A percentile compares a stretch with the other conserved stretches of the same genome.
These are phyloP conservation scores for Leccinum proximum DNA, from an alignment of 1,284 basidiomycete species.

Conservation along the genomic window DNA sequence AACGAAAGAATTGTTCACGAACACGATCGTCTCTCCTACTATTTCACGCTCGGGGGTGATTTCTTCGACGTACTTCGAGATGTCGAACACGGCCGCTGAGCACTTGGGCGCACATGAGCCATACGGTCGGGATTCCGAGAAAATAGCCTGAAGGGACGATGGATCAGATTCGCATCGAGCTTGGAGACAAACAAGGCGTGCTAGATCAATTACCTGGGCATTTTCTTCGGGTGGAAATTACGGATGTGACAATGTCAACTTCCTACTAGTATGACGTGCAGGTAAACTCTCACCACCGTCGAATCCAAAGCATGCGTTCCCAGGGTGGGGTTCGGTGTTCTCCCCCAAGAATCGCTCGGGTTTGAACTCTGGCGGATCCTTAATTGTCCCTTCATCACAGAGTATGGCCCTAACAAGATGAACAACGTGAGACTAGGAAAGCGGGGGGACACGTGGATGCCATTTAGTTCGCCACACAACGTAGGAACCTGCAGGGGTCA, in stretches of 20 bases:
- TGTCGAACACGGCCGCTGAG: slow-evolving; percentile 16
- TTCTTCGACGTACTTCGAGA: slow-evolving; percentile 18
- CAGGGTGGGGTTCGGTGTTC: slow-evolving; percentile 45
- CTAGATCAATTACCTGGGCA: slow-evolving; percentile 13
- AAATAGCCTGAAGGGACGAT: slow-evolving; percentile 13
- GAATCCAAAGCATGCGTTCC: slow-evolving; percentile 48
- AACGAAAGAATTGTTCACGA: not conserved
- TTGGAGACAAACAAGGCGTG: not conserved
- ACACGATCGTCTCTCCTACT: slow-evolving; percentile 18
- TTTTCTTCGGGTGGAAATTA: not conserved
- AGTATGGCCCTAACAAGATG: slow-evolving; percentile 12
- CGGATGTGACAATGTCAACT: not conserved
- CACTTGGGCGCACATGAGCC: slow-evolving; percentile 14
- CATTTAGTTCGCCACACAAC: slow-evolving; percentile 12
- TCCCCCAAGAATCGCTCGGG: slow-evolving; percentile 22
- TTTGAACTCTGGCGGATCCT: slow-evolving; percentile 16
- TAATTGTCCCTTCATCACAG: slow-evolving; percentile 11
- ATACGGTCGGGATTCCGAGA: slow-evolving; percentile 15
- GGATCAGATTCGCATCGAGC: not conserved
- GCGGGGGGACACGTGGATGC: not conserved
- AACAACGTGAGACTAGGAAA: not conserved
- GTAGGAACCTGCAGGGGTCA: slow-evolving; percentile 18
- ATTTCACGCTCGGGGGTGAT: slow-evolving; percentile 18
- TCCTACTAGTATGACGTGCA: not conserved
- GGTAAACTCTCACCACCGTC: slow-evolving; percentile 41